These are phyloP conservation scores for Atkinsonella hypoxylon DNA, from an alignment of 2,329 filamentous ascomycete genomes.

Conservation along the genomic window DNA sequence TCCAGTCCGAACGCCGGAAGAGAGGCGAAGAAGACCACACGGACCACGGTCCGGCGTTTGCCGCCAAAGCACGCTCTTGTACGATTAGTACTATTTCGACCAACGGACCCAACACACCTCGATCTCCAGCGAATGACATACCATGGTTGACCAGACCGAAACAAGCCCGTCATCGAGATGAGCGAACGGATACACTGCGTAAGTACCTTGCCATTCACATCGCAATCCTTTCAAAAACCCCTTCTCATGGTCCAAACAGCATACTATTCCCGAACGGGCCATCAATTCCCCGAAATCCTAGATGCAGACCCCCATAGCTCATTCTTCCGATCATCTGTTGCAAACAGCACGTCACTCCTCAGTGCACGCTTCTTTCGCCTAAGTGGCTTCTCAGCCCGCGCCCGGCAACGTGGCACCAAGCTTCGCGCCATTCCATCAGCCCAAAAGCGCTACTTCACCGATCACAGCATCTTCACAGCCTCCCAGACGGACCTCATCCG, in stretches of 20 bases:
- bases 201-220: neutral
- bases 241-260: neutral
- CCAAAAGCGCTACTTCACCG: slow-evolving; percentile 5
- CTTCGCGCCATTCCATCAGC: neutral
- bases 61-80: slow-evolving; percentile 16
- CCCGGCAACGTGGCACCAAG: slow-evolving; percentile 2
- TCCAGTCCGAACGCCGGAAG: slow-evolving; percentile 20
- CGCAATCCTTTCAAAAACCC: neutral
- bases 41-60: slow-evolving; percentile 17
- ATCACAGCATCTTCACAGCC: slow-evolving; percentile 15
- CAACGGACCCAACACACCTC: slow-evolving; percentile 15
- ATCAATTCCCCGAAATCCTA: slow-evolving; percentile 5
- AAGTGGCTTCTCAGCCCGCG: slow-evolving; percentile 15
- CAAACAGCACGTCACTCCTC: slow-evolving; percentile 8
- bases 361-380: slow-evolving; percentile 11
- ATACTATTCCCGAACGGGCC: neutral
- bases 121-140: slow-evolving; percentile 10
- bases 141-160: slow-evolving; percentile 2
- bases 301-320: slow-evolving; percentile 2
- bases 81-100: slow-evolving; percentile 21
- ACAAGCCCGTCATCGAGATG: neutral
- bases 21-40: slow-evolving; percentile 27
- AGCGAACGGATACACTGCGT: slow-evolving; percentile 3
- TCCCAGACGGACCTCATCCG: slow-evolving; percentile 21
- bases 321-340: slow-evolving; percentile 7